Percentiles rank a stretch among this genome's conserved stretches.
phyloP scores from a whole-genome alignment of 495 filamentous ascomycete genomes.

The Letharia lupina region DNA sequence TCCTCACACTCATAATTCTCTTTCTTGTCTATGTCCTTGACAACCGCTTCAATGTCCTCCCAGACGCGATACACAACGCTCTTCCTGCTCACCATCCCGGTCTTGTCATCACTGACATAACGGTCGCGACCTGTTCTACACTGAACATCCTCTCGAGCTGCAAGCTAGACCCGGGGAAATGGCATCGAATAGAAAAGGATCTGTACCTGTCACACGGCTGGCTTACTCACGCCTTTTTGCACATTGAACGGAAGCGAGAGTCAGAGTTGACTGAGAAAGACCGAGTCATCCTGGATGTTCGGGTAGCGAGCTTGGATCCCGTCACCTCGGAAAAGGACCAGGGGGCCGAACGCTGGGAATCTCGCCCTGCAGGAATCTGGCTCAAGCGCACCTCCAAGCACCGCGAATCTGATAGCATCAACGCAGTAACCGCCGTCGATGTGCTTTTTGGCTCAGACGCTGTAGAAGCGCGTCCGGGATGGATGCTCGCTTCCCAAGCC shows the following conservation, averaged over 20 bases:
- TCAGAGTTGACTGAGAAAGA: conserved; percentile 69
- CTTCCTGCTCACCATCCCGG: conserved; percentile 75
- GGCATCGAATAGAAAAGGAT: conserved; percentile 88
- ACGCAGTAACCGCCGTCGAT: conserved; percentile 75
- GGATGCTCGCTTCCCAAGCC: conserved; percentile 64
- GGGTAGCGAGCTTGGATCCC: conserved; percentile 69
- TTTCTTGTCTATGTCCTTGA: conserved; percentile 69
- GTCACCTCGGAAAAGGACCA: conserved; percentile 48
- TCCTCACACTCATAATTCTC: conserved; percentile 57
- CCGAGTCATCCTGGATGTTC: conserved; percentile 75
- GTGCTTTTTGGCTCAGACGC: conserved; percentile 91
- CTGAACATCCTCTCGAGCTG: conserved; percentile 72
- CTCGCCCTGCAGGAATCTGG: conserved; percentile 74
- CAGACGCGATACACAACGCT: conserved; percentile 70
- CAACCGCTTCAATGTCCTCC: conserved; percentile 71
- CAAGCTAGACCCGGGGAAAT: conserved; percentile 62
- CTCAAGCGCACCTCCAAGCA: conserved; percentile 68
- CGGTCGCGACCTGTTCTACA: conserved; percentile 65
- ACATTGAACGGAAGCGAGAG: conserved; percentile 80
- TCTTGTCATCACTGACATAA: conserved; percentile 80
- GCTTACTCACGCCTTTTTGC: conserved; percentile 72
- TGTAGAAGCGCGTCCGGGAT: conserved; percentile 75
- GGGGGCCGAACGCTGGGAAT: conserved; percentile 68
- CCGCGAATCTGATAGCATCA: conserved; percentile 69
- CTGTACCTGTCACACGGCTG: conserved; percentile 68